These are phyloP conservation scores for Leptodermis oblonga DNA, from an alignment of 257 asterid genomes.

Conservation along the genomic window DNA sequence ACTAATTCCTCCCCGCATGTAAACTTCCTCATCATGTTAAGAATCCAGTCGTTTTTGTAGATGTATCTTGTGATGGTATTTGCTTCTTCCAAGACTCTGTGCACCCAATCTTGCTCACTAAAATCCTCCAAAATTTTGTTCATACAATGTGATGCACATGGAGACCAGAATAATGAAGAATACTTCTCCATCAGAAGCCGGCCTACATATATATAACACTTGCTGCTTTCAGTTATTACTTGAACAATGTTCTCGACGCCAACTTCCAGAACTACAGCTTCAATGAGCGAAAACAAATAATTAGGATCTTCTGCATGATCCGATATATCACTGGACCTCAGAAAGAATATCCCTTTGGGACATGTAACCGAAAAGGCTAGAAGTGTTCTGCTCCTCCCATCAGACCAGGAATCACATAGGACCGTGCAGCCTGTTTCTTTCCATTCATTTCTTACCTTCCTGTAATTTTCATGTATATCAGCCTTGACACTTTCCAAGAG, in stretches of 20 bases:
- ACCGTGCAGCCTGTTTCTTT: constrained; percentile 40
- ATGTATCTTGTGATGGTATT: constrained; percentile 24
- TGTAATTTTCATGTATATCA: constrained; percentile 22
- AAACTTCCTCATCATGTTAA: constrained; percentile 25
- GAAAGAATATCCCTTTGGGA: constrained; percentile 39
- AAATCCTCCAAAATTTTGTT: constrained; percentile 38
- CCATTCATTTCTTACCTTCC: constrained; percentile 33
- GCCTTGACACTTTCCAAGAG: constrained; percentile 33
- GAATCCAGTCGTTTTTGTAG: constrained; percentile 32
- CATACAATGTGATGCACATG: constrained; percentile 41
- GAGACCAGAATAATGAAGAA: constrained; percentile 42
- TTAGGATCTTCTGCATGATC: constrained; percentile 34
- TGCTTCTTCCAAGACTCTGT: constrained; percentile 39
- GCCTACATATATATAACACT: constrained; percentile 30
- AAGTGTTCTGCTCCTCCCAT: constrained; percentile 27
- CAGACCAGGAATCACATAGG: constrained; percentile 38
- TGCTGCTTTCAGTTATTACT: constrained; percentile 32
- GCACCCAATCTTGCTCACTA: constrained; percentile 38
- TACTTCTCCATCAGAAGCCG: constrained; percentile 42
- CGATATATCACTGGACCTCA: constrained; percentile 32
- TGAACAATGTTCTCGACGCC: constrained; percentile 36
- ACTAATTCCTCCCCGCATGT: constrained; percentile 30
- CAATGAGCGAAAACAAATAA: constrained; percentile 35
- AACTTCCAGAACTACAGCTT: constrained; percentile 36
- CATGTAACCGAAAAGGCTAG: constrained; percentile 35